Base-by-base conservation (phyloP, 352 stramenopile species). In the Chrysophaeum taylorii region DNA sequence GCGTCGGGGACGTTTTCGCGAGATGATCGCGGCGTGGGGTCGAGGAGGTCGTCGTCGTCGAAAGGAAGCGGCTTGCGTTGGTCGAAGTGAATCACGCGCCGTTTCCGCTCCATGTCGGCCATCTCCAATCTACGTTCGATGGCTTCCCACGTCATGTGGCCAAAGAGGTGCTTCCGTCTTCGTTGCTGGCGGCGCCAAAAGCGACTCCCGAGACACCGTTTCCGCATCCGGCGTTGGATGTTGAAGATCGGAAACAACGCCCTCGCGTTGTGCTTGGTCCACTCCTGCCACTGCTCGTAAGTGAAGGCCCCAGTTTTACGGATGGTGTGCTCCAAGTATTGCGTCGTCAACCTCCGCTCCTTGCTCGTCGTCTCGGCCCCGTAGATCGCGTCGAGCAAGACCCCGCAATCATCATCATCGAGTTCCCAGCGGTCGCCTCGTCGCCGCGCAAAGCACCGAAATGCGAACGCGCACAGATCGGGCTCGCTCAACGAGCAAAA, bases 401-500 rank as follows among this genome's bases (percentile, higher is more conserved):
- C 25, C 18, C 5, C 21, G 18, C 5, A 9, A 9, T 60, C 18
- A 9, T 21, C 18, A n/a, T n/a, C 18, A 60, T n/a, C 5, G 7
- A 5, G 18, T 31, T 9, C 5, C 66, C 70, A n/a, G 72, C 72
- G 36, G 43, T 75, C 35, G 62, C 72, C 35, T 69, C 75, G 16
- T 52, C 75, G 54, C 5, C 33, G 4, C n/a, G 74, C 73, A 41
- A 77, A 78, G 37, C 76, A 60, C n/a, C 78, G 71, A 63, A 77
- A 78, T 4, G 73, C 70, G 64, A 78, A 78, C 23, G 69, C 48
- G 36, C 77, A 68, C 14, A 78, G 45, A 15, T 48, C 53, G 31
- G 12, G 61, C 68, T 78, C 73, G 48, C 41, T 72, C 50, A 78
- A 57, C 23, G 64, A 78, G 54, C 72, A 78, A 62, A 77, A 78